Base-by-base conservation (phyloP, 1,284 basidiomycete genomes). In the Sporisorium sorghi region DNA sequence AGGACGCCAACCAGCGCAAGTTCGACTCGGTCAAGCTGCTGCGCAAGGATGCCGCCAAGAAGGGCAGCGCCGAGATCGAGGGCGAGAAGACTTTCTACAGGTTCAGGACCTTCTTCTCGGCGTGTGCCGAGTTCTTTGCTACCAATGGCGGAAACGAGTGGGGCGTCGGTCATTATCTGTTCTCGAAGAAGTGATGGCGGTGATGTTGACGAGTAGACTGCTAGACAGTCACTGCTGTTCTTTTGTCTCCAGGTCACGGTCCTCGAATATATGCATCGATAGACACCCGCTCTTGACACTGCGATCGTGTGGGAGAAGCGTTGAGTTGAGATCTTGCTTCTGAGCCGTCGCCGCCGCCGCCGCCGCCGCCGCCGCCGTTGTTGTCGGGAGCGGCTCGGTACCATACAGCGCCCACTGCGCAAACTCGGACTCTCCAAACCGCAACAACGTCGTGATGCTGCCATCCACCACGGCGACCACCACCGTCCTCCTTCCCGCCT, bases 381-480 rank as follows among this genome's bases (percentile, higher is more conserved):
- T 11, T 19, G 39, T 44, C 23, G 46, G 42, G 24, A 52, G 49
- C 5, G 54, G 54, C 23, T 33, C 24, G 10, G 32, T 37, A 0
- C 61, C 57, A 11, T 67, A 60, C 35, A 79, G 35, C 55, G 43
- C 58, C 88, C 91, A 91, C 71, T 92, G 90, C 53, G 89, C 90
- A 85, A 99, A 98, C 12, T 89, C 90, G 0, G 92, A 91, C 80
- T 95, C 89, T 1, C 92, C 91, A 78, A 98, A 95, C 44, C 93
- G 87, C 83, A 94, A 91, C 87, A 97, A 93, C 63, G 92, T 92
- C 26, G 92, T 92, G 71, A 89, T 94, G 8, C 95, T 93, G 8
- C 90, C 89, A 85, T 97, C 95, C 4, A 96, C 94, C 1, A 90
- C 93, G 0, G 94, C 96, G 30, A 99, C 88, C 26, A 98, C 88